These are phyloP conservation scores for Hypoxylon sp. DNA, from an alignment of 2,329 filamentous ascomycete species.

Conservation along the genomic window DNA sequence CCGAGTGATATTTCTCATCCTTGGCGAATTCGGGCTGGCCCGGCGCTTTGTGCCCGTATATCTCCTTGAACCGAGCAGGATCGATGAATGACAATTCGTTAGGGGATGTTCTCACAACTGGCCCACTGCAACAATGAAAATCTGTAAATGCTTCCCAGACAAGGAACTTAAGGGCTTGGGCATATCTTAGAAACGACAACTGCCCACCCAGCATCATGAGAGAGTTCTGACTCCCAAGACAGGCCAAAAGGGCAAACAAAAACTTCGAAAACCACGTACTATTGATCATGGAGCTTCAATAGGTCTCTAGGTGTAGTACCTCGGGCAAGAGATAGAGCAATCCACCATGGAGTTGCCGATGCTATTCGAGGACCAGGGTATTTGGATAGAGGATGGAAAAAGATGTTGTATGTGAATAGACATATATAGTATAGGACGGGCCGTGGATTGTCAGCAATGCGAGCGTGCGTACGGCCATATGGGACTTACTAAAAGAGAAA, in stretches of 20 bases:
- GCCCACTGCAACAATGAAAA: background rate
- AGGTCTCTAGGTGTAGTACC: conserved; percentile 14
- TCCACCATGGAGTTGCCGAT: conserved; percentile 9
- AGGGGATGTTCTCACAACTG: conserved; percentile 19
- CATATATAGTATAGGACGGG: conserved; percentile 8
- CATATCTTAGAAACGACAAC: background rate
- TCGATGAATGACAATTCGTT: conserved; percentile 33
- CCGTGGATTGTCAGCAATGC: conserved; percentile 5
- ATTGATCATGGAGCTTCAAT: conserved; percentile 26
- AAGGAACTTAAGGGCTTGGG: background rate
- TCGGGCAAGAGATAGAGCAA: conserved; percentile 7
- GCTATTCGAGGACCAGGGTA: conserved; percentile 14
- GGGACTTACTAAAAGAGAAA: conserved; percentile 8
- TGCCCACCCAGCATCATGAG: background rate
- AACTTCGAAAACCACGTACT: background rate
- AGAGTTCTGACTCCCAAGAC: background rate
- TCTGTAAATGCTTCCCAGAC: background rate
- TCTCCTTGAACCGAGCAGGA: conserved; percentile 23
- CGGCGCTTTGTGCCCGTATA: conserved; percentile 21
- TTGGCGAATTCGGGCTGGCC: conserved; percentile 27
- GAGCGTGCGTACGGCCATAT: background rate
- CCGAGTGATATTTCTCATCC: conserved; percentile 36
- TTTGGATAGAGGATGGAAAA: conserved; percentile 25
- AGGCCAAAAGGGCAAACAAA: background rate
- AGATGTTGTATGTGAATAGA: conserved; percentile 15